Base-by-base conservation (phyloP, 306 rosid species). In the Vigna reflexopilosa region DNA sequence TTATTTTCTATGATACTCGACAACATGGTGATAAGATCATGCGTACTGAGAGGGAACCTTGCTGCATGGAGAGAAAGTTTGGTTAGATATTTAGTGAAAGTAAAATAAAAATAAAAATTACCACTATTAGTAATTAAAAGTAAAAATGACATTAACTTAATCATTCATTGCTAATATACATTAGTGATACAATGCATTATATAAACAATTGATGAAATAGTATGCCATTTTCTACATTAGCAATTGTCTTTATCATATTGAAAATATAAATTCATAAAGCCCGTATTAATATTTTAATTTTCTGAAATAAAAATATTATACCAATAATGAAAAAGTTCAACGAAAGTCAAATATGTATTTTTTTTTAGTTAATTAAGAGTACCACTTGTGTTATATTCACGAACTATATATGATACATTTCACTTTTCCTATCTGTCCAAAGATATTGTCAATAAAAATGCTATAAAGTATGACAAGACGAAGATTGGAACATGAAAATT, bases 51-150 rank as follows among this genome's bases (percentile, higher is more conserved):
- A 17, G 3, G 20, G 28, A 82, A 48, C 49, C 70, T 26, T 52
- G 64, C 70, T 78, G 76, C 81, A 78, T 56, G 52, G 22, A 70
- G 48, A 76, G 5, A 84, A 62, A 13, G 1, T 62, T 70, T 42
- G 22, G 80, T 72, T 49, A 76, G 80, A 65, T 51, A 15, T 64
- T 30, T 15, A 47, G 4, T 47, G 12, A 12, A 7, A 45, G 12
- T 2, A 67, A 30, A 57, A 14, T 63, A 7, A 48, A 45, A 2
- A 63, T 42, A 15, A 3, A 30, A 4, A 30, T 30, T 30, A 42
- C 12, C 47, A 42, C 47, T 42, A 42, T 7, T 2, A 9, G 47
- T 42, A 42, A 42, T 36, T 42, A 42, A 12, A 45, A 45, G 50
- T 45, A 12, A 45, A 7, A 45, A 51, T 1, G 9, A n/a, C 9